These are phyloP conservation scores for Boletus coccyginus DNA, from an alignment of 768 basidiomycete genomes.

Conservation along the genomic window DNA sequence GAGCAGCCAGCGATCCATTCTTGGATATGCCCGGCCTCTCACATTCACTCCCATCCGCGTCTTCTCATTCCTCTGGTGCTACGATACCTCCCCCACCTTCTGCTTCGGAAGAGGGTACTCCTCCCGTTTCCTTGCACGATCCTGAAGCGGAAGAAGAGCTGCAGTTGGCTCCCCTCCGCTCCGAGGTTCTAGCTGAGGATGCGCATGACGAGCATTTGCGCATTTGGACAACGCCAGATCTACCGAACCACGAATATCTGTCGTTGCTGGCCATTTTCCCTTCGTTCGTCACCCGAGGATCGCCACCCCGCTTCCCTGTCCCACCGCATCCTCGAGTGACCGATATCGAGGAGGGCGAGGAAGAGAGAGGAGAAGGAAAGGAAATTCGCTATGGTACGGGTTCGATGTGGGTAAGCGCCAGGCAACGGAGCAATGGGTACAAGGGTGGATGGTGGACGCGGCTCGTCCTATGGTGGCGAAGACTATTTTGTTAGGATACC, in stretches of 20 bases:
- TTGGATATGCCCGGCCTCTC: conserved; percentile 66
- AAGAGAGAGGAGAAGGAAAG: conserved; percentile 50
- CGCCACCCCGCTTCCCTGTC: conserved; percentile 70
- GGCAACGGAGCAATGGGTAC: conserved; percentile 61
- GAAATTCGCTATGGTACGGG: conserved; percentile 80
- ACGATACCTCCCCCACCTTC: conserved; percentile 33
- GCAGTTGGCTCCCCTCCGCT: conserved; percentile 31
- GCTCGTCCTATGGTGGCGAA: conserved; percentile 77
- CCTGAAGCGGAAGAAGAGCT: conserved; percentile 35
- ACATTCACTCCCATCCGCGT: conserved; percentile 51
- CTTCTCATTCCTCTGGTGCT: conserved; percentile 43
- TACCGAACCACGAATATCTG: conserved; percentile 71
- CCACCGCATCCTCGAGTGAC: conserved; percentile 35
- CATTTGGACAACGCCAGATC: conserved; percentile 79
- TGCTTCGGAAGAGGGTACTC: conserved; percentile 41
- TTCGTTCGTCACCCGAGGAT: conserved; percentile 63
- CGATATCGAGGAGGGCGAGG: conserved; percentile 73
- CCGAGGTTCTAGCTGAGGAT: conserved; percentile 32
- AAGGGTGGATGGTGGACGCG: conserved; percentile 78
- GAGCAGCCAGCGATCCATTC: conserved; percentile 80
- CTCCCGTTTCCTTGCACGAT: conserved; percentile 34
- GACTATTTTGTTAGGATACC: conserved; percentile 63
- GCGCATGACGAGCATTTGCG: conserved; percentile 56
- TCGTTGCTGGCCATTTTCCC: conserved; percentile 75
- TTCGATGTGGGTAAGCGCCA: conserved; percentile 71